These are phyloP conservation scores for Phyllostachys edulis DNA, from an alignment of 176 grass and related monocot species.

Conservation along the genomic window DNA sequence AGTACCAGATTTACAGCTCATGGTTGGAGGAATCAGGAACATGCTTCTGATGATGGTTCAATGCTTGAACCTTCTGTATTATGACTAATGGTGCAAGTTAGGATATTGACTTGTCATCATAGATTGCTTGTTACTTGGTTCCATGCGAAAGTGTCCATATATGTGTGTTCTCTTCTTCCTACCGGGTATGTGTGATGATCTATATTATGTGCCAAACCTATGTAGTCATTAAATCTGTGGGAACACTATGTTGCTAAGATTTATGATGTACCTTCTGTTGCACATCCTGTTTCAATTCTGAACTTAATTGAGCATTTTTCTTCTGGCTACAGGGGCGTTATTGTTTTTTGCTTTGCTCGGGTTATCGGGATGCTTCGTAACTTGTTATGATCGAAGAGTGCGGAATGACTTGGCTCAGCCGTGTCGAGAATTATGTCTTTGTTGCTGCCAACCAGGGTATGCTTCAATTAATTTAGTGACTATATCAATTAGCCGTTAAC, in stretches of 20 bases:
- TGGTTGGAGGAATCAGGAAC: background rate
- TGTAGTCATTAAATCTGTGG: background rate
- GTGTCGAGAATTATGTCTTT: conserved; percentile 93
- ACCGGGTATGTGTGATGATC: background rate
- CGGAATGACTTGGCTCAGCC: conserved; percentile 91
- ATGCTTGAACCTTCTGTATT: background rate
- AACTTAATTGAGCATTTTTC: background rate
- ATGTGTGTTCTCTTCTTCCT: background rate
- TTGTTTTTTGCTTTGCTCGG: conserved; percentile 94
- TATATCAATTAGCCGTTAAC: background rate
- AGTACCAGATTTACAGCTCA: background rate
- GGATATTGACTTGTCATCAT: background rate
- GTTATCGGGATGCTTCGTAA: conserved; percentile 96
- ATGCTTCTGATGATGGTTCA: background rate
- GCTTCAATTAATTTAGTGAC: background rate
- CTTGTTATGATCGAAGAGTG: conserved; percentile 91
- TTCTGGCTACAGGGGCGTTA: conserved; percentile 65
- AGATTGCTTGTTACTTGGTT: background rate
- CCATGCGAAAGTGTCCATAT: background rate
- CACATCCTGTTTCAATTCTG: background rate
- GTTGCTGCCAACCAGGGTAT: conserved; percentile 98
- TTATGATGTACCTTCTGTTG: background rate
- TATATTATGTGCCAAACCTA: background rate
- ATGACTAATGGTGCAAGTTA: background rate
- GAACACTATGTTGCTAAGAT: background rate